Conservation (phyloP, 73 alveolate species). For the Tetrahymena malaccensis region DNA sequence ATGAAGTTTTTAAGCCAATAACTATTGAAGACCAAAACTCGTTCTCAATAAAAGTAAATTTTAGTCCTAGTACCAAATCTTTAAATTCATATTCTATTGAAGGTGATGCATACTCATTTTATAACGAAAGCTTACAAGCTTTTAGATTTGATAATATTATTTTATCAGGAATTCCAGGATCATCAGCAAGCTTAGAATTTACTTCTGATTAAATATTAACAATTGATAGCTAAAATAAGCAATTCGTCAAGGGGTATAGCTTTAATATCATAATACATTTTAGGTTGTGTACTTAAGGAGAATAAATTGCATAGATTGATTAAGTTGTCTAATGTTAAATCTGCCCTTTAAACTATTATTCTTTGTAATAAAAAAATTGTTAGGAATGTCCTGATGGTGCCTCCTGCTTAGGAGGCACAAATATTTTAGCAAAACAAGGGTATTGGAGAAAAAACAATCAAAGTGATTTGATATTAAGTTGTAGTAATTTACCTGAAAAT, state of each 20-base stretch:
- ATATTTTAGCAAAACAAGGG: conserved; percentile 19
- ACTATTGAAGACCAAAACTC: neutral
- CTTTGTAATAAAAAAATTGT: neutral
- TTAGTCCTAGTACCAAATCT: too few species aligned
- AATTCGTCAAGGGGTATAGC: neutral
- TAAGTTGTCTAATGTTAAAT: neutral
- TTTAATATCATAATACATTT: neutral
- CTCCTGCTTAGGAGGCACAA: conserved; percentile 26
- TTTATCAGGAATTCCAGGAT: neutral
- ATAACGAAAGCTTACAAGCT: neutral
- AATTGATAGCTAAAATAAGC: neutral
- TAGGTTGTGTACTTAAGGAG: neutral
- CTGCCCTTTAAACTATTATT: conserved; percentile 1
- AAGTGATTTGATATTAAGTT: conserved; percentile 19
- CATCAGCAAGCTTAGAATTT: neutral
- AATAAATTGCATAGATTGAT: neutral
- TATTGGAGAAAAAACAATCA: conserved; percentile 40
- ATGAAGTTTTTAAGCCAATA: neutral
- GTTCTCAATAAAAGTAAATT: neutral
- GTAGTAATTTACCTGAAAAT: neutral
- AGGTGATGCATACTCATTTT: neutral
- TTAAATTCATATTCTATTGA: neutral
- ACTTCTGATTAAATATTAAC: neutral
- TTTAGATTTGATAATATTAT: neutral
- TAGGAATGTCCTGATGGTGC: conserved; percentile 31